Base-by-base conservation (phyloP, 495 filamentous ascomycete genomes). In the Baudoinia panamericana region DNA sequence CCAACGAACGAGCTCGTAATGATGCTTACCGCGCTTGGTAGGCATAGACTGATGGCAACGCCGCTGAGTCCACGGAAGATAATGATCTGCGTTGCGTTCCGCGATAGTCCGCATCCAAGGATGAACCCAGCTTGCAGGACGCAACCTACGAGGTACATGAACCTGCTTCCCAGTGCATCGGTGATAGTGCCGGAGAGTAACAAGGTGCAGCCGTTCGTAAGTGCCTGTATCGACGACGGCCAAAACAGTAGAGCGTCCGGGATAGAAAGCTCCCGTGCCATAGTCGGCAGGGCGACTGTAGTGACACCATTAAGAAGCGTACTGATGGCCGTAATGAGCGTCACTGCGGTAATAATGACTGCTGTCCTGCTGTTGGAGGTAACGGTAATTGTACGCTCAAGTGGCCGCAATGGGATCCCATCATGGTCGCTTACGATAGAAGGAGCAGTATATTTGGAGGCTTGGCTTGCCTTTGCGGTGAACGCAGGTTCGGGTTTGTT, bases 41-140 rank as follows among this genome's bases (percentile, higher is more conserved):
- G 54, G 42, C 64, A 70, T 41, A 76, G 53, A 2, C 67, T 61
- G 16, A 64, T 53, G 0, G 71, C 64, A 15, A 74, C 39, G 15
- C 73, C 71, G 20, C 64, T 60, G 12, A 71, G 42, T 1, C 58
- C 62, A 16, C 72, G 69, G 43, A 72, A 72, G 10, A 64, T 24
- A 36, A 75, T 50, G 0, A 74, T 22, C 32, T 75, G 62, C 9
- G 62, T 56, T 5, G 64, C 62, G 0, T 61, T 68, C 15, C 45
- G 41, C 0, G 70, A 53, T 1, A 73, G 49, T 0, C 71, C 68
- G 31, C 60, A 61, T 3, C 59, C 69, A 0, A 72, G 43, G 0
- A 66, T 63, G 49, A 69, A 71, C 15, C 54, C 36, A 8, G 52
- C 55, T 10, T 62, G 55, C 0, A 73, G 45, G 7, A 67, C 57